Percentiles rank a stretch among this genome's conserved stretches.
Evolutionary conservation across 164 flowering plant species (phyloP).

Genomic region (Aristolochia contorta): DNA sequence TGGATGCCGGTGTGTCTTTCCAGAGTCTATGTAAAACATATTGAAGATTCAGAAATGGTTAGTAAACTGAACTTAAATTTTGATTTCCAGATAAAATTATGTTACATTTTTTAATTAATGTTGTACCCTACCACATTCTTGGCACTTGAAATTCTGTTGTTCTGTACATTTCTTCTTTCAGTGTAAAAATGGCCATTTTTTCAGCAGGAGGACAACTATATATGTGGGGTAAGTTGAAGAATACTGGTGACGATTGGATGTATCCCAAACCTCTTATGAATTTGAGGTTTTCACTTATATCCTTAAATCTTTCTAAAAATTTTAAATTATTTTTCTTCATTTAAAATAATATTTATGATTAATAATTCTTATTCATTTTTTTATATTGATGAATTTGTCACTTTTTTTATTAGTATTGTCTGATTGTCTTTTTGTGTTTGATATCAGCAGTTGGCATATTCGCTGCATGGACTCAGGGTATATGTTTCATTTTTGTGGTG

Average conservation of each 20-base stretch:
- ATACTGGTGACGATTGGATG: constrained; percentile 94
- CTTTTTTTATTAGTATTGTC: not conserved
- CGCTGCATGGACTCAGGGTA: constrained; percentile 97
- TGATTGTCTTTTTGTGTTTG: not conserved
- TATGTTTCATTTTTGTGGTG: constrained; percentile 85
- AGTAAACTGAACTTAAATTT: too few relatives aligned
- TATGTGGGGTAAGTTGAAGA: constrained; percentile 98
- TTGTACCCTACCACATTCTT: not conserved
- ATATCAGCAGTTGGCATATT: constrained; percentile 80
- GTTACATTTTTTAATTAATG: too few relatives aligned
- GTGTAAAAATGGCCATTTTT: not conserved
- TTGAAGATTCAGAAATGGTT: too few relatives aligned
- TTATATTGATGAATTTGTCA: not conserved
- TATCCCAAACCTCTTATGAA: constrained; percentile 98
- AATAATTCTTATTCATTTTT: not conserved
- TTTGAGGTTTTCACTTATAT: constrained; percentile 49
- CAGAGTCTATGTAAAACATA: too few relatives aligned
- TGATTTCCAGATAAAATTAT: too few relatives aligned
- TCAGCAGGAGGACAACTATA: constrained; percentile 96
- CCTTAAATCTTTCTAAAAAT: too few relatives aligned
- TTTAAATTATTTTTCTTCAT: too few relatives aligned
- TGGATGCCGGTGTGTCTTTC: too few relatives aligned
- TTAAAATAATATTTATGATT: not conserved
- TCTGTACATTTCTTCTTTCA: not conserved
- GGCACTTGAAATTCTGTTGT: not conserved